Base-by-base conservation (phyloP, 495 filamentous ascomycete species). In the Aspergillus panamensis region DNA sequence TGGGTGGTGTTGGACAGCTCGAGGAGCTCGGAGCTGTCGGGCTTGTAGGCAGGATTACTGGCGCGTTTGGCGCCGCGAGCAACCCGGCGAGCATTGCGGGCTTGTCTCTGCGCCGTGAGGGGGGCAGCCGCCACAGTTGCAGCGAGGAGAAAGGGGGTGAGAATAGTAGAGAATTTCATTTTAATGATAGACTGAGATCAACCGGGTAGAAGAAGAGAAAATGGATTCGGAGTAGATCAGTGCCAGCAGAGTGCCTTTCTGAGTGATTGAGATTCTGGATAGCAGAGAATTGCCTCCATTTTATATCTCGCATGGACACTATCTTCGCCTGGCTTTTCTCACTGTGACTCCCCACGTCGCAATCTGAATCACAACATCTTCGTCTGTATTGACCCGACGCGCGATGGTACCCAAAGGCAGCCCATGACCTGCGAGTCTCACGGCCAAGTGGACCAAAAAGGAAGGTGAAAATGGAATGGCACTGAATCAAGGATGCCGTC, bases 1-100 rank as follows among this genome's bases (percentile, higher is more conserved):
- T 77, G 61, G n/a, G 65, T 66, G 14, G 59, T 68, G 25, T 66
- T 60, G 55, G 62, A 67, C 1, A 68, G 44, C 19, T 59, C 25
- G 13, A 73, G 53, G 32, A 58, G 39, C 32, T 67, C 60, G 2
- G 53, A 60, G 54, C 65, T 70, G 8, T 58, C 70, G 16, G 69
- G 63, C 19, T 59, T 67, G 58, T 55, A 62, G 9, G 68, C 66
- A 16, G 63, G 66, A 43, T 67, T 60, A 56, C 62, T 66, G 13
- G 55, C 21, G 3, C 57, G 60, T 37, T 60, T 42, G 25, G 52
- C 32, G 0, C 33, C 45, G n/a, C 57, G 53, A 3, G 62, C 58
- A n/a, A 56, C 55, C 12, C 66, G 66, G 25, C 68, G 61, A 20
- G 59, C 62, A 29, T 60, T 35, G 49, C 65, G 65, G 29, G 63